phyloP scores from a whole-genome alignment of 257 asterid species.

The Henckelia pumila region DNA sequence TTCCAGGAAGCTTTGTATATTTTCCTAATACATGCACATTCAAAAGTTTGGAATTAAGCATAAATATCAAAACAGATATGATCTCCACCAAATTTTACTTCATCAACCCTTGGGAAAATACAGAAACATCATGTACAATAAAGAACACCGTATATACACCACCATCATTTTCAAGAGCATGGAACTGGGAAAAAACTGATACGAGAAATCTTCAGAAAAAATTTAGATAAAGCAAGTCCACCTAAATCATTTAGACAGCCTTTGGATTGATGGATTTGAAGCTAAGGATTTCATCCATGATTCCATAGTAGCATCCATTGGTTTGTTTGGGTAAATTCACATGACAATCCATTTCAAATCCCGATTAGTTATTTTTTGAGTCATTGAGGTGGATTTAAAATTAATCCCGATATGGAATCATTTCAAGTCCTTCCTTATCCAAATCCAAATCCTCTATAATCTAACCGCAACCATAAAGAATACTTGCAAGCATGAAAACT shows the following conservation, averaged over 20 bases:
- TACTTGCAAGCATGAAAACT: background rate
- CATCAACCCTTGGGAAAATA: background rate
- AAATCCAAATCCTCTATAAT: too few species aligned
- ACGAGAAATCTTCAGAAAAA: background rate
- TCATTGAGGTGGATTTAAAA: too few species aligned
- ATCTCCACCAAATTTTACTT: background rate
- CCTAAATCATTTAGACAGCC: background rate
- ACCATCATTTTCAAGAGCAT: background rate
- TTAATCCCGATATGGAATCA: too few species aligned
- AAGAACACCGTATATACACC: background rate
- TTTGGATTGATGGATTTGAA: too few species aligned
- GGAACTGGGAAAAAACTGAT: background rate
- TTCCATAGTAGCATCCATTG: too few species aligned
- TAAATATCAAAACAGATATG: background rate
- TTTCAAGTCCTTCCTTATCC: too few species aligned
- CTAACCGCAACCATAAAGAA: background rate
- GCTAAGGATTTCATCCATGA: too few species aligned
- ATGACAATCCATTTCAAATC: too few species aligned
- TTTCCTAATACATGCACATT: too few species aligned
- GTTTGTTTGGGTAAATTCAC: too few species aligned
- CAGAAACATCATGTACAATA: background rate
- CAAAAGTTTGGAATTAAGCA: background rate
- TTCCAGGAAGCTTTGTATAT: background rate
- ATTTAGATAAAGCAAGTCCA: background rate
- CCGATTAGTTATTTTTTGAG: too few species aligned